A percentile compares a stretch with the other conserved stretches of the same genome.
These are phyloP conservation scores for Reutealis trisperma DNA, from an alignment of 345 rosid species.

Conservation along the genomic window DNA sequence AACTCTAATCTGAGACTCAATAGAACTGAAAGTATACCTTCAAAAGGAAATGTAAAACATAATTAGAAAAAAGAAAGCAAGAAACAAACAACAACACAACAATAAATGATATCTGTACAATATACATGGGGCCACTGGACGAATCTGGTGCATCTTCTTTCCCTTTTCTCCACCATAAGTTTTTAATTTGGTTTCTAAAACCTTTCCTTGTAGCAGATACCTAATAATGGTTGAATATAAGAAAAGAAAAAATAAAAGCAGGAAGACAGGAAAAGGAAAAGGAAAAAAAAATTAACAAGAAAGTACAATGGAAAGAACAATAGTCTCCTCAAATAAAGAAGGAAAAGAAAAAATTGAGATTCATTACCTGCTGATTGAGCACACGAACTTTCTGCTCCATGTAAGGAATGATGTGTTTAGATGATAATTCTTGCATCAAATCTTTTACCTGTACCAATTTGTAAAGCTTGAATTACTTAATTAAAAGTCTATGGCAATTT, in stretches of 20 bases:
- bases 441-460: constrained; percentile 69
- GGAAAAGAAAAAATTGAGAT: constrained; percentile 7
- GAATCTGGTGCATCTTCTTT: constrained; percentile 78
- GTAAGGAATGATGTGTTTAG: constrained; percentile 86
- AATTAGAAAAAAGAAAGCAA: constrained; percentile 28
- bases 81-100: constrained; percentile 11
- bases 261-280: constrained; percentile 19
- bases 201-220: constrained; percentile 97
- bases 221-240: constrained; percentile 41
- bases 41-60: constrained; percentile 31
- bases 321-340: neutral
- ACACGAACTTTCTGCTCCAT: constrained; percentile 95
- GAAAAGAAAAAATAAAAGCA: neutral
- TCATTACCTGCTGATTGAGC: constrained; percentile 82
- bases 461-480: constrained; percentile 15
- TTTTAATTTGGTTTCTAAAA: constrained; percentile 88
- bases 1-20: constrained; percentile 91
- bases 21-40: constrained; percentile 92
- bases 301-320: constrained; percentile 12
- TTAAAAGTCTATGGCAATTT: neutral
- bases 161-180: constrained; percentile 99
- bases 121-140: constrained; percentile 69
- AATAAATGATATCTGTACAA: constrained; percentile 26
- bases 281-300: constrained; percentile 11
- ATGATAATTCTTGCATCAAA: constrained; percentile 84